Percentiles rank a stretch among this genome's conserved stretches.
These are phyloP conservation scores for Pseudogymnoascus sp. DNA, from an alignment of 2,329 filamentous ascomycete genomes.

Conservation along the genomic window DNA sequence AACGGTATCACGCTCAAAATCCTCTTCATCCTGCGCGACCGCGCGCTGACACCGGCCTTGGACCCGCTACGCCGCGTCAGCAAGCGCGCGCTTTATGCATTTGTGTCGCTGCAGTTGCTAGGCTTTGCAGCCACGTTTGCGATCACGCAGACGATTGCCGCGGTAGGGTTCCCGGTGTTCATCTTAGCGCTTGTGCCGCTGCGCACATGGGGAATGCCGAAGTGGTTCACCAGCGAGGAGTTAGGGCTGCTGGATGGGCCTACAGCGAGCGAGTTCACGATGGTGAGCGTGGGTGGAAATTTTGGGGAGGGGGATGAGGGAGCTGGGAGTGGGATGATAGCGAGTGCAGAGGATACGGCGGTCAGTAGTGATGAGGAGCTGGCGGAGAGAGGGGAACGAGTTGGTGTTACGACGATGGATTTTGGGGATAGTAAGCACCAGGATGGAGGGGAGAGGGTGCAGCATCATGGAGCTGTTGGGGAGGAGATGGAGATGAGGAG, in stretches of 20 bases:
- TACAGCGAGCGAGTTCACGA: conserved; percentile 65
- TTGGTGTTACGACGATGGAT: conserved; percentile 14
- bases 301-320: conserved; percentile 30
- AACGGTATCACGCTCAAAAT: conserved; percentile 73
- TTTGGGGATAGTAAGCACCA: conserved; percentile 1
- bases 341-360: conserved; percentile 14
- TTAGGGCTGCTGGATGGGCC: conserved; percentile 58
- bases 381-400: conserved; percentile 22
- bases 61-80: conserved; percentile 53
- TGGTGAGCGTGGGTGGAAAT: conserved; percentile 63
- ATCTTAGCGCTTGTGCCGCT: conserved; percentile 62
- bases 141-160: conserved; percentile 74
- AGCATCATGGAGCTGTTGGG: conserved; percentile 33
- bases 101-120: conserved; percentile 58
- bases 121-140: conserved; percentile 73
- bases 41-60: conserved; percentile 46
- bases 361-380: conserved; percentile 21
- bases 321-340: conserved; percentile 16
- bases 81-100: conserved; percentile 65
- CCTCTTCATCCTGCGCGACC: conserved; percentile 59
- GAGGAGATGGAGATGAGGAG: conserved; percentile 19
- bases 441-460: conserved; percentile 13
- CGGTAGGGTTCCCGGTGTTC: conserved; percentile 70
- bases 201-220: conserved; percentile 54
- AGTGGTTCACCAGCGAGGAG: conserved; percentile 51